A percentile compares a stretch with the other conserved stretches of the same genome.
phyloP scores from a whole-genome alignment of 2,329 filamentous ascomycete genomes.

The Eutypella sp. region DNA sequence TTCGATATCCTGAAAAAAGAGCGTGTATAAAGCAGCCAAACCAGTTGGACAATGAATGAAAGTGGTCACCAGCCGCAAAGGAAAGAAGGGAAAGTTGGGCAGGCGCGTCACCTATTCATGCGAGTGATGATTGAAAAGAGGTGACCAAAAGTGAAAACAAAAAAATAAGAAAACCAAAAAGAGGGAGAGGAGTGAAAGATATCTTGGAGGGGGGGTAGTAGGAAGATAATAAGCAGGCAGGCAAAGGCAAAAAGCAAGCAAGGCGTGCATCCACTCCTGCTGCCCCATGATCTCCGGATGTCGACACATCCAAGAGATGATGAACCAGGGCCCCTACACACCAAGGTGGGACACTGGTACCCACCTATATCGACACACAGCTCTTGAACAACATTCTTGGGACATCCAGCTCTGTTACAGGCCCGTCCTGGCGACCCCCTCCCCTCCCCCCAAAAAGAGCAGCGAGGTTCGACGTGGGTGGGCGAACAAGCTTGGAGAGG shows the following conservation, averaged over 20 bases:
- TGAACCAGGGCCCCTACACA: slow-evolving; percentile 27
- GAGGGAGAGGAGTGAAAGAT: slow-evolving; percentile 22
- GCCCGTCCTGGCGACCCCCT: slow-evolving; percentile 18
- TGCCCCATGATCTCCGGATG: slow-evolving; percentile 29
- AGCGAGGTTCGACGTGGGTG: slow-evolving; percentile 28
- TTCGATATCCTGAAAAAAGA: slow-evolving; percentile 38
- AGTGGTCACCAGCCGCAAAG: slow-evolving; percentile 37
- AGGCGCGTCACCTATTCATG: slow-evolving; percentile 27
- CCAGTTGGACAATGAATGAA: slow-evolving; percentile 47
- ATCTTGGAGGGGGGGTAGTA: slow-evolving; percentile 19
- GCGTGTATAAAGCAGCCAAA: slow-evolving; percentile 51
- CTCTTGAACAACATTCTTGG: too few species aligned
- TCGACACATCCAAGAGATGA: slow-evolving; percentile 29
- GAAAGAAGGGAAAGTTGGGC: slow-evolving; percentile 34
- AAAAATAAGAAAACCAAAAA: slow-evolving; percentile 29
- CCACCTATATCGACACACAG: slow-evolving; percentile 24
- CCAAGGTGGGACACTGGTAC: slow-evolving; percentile 27
- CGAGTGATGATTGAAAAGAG: slow-evolving; percentile 19
- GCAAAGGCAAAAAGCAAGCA: too few species aligned
- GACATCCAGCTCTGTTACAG: slow-evolving; percentile 38
- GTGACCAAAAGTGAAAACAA: slow-evolving; percentile 33
- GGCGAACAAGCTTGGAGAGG: slow-evolving; percentile 16
- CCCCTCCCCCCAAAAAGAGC: slow-evolving; percentile 23
- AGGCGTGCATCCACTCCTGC: too few species aligned
- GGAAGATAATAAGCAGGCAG: slow-evolving; percentile 30